Evolutionary conservation across 805 yeast genomes (phyloP).

Genomic region (Dipodascopsis tothii): DNA sequence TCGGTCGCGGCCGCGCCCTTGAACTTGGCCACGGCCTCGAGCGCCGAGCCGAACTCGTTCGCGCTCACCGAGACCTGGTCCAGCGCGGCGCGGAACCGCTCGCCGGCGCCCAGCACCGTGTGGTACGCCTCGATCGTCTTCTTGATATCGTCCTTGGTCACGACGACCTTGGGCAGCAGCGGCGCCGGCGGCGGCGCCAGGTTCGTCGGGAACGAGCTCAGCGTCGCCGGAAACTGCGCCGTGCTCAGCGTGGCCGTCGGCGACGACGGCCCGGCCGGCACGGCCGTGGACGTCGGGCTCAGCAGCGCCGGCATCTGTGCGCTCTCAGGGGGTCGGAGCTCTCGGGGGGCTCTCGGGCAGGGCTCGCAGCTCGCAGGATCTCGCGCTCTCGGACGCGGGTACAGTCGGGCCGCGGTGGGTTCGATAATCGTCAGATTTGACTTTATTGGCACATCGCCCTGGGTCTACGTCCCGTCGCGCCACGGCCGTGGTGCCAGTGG

Average conservation of each 20-base stretch:
- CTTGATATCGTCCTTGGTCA: conserved; percentile 40
- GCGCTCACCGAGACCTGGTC: conserved; percentile 49
- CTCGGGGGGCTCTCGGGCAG: too few species aligned
- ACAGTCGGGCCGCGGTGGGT: too few species aligned
- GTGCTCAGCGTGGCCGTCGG: conserved; percentile 18
- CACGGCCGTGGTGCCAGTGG: too few species aligned
- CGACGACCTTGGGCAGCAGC: conserved; percentile 41
- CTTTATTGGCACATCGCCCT: too few species aligned
- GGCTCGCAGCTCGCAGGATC: too few species aligned
- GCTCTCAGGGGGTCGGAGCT: too few species aligned
- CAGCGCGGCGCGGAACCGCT: conserved; percentile 42
- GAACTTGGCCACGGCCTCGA: conserved; percentile 56
- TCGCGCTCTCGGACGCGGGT: too few species aligned
- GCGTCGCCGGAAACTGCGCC: conserved; percentile 21
- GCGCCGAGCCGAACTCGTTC: conserved; percentile 60
- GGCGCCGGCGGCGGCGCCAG: conserved; percentile 51
- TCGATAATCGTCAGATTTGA: too few species aligned
- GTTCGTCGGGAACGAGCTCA: conserved; percentile 26
- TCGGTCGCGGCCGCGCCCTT: conserved; percentile 55
- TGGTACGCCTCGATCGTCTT: conserved; percentile 43
- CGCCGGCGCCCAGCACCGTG: conserved; percentile 43
- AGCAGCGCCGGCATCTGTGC: too few species aligned
- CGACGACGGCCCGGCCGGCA: conserved; percentile 7
- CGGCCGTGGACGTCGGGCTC: too few species aligned
- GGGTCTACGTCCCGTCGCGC: too few species aligned